Percentiles rank a stretch among this genome's conserved stretches.
Evolutionary conservation across 73 alveolate species (phyloP).

Genomic region (Stentor coeruleus): DNA sequence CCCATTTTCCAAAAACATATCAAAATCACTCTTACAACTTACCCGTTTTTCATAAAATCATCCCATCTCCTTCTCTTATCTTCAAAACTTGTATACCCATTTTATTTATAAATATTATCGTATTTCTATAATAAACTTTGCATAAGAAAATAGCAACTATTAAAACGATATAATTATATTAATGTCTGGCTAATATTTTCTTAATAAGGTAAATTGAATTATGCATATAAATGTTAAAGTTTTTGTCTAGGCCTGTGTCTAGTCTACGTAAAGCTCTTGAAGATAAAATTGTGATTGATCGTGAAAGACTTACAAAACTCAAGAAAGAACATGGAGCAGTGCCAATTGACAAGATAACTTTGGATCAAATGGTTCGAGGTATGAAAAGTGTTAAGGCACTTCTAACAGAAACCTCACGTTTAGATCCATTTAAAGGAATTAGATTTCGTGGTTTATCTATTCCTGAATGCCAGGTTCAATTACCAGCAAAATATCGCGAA

Average conservation of each 20-base stretch:
- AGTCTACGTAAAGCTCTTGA: slow-evolving; percentile 37
- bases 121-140: too few species aligned
- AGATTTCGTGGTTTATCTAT: slow-evolving; percentile 70
- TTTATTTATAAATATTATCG: too few species aligned
- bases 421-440: slow-evolving; percentile 79
- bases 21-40: too few species aligned
- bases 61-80: too few species aligned
- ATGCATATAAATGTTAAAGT: neutral
- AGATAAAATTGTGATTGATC: slow-evolving; percentile 37
- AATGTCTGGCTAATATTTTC: too few species aligned
- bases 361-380: slow-evolving; percentile 80
- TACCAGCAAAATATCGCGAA: slow-evolving; percentile 61
- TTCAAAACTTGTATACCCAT: too few species aligned
- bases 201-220: too few species aligned
- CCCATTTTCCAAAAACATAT: too few species aligned
- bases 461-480: slow-evolving; percentile 52
- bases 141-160: too few species aligned
- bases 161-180: too few species aligned
- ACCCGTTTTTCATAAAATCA: too few species aligned
- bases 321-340: slow-evolving; percentile 42
- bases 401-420: slow-evolving; percentile 73
- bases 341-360: slow-evolving; percentile 58
- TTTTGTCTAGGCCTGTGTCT: slow-evolving; percentile 30
- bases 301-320: slow-evolving; percentile 31
- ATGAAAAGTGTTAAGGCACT: slow-evolving; percentile 88